Base-by-base conservation (phyloP, 2,329 filamentous ascomycete species). In the Dactylellina sp. region DNA sequence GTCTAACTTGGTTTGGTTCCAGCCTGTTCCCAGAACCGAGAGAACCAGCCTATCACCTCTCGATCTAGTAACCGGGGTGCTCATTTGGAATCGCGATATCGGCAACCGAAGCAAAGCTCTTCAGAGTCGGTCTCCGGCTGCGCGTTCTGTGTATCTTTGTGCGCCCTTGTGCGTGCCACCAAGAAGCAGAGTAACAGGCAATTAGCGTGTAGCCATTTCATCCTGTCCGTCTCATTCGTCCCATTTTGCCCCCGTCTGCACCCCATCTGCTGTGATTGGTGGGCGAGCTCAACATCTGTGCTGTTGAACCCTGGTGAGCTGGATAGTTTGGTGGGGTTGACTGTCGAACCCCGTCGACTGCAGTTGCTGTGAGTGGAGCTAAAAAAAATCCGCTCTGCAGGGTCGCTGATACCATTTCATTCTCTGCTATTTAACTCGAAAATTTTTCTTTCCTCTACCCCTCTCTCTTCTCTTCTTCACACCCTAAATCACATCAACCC, bases 401-500 rank as follows among this genome's bases (percentile, higher is more conserved):
- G 62, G 63, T 60, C 53, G 40, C 39, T 57, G 53, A 66, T 66
- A 60, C 44, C 52, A 66, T 66, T 66, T 37, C 28, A 32, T 50
- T 59, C 18, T 28, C 24, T 50, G 25, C 28, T 44, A 50, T 57
- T 78, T 78, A 78, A 75, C 77, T 78, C 76, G 77, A 59, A 68
- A 76, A 76, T 40, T 71, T 65, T 72, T 66, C 61, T 49, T 47
- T 52, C 71, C 57, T 57, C 68, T 74, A 62, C 49, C 71, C 76
- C 77, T 52, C 66, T 70, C 40, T 60, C 56, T 57, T 56, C 75
- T 70, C 61, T 20, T 71, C 37, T 74, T 59, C 37, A 40, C 37
- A 40, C 12, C 9, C 12, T 47, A 37, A 64, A 59, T 72, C 56
- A 3, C 39, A 28, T 57, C 46, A 53, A 62, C 28, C 61, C 55